A percentile compares a stretch with the other conserved stretches of the same genome.
These are phyloP conservation scores for Paecilomyces fulvus DNA, from an alignment of 2,329 filamentous ascomycete species.

Conservation along the genomic window DNA sequence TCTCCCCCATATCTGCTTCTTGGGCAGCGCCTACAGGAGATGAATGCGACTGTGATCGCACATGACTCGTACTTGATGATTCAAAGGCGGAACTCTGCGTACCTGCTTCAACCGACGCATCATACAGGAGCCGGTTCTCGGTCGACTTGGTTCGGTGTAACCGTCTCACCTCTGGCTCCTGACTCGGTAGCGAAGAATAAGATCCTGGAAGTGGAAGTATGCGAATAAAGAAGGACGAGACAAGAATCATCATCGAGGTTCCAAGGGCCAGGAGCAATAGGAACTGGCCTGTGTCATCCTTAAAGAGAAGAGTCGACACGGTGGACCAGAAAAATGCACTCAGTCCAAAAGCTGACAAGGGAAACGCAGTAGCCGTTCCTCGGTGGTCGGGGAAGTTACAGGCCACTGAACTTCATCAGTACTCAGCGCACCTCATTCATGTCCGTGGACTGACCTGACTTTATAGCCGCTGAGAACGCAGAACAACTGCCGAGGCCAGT, in stretches of 20 bases:
- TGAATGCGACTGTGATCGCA: constrained; percentile 21
- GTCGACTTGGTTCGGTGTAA: constrained; percentile 25
- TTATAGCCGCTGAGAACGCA: constrained; percentile 83
- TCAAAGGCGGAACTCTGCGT: constrained; percentile 25
- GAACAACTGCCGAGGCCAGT: constrained; percentile 83
- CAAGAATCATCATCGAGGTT: constrained; percentile 65
- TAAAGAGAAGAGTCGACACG: constrained; percentile 67
- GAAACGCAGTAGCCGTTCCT: constrained; percentile 89
- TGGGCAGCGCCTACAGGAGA: constrained; percentile 18
- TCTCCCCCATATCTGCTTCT: constrained; percentile 55
- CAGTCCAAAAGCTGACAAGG: constrained; percentile 82
- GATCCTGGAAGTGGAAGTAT: constrained; percentile 53
- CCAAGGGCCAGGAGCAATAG: constrained; percentile 71
- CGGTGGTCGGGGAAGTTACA: constrained; percentile 87
- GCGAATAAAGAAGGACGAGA: constrained; percentile 76
- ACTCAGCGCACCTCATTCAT: neutral
- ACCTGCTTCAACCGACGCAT: constrained; percentile 28
- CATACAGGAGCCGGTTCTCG: constrained; percentile 15
- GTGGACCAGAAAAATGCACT: constrained; percentile 95
- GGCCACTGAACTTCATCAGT: constrained; percentile 49
- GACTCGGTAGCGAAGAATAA: constrained; percentile 35
- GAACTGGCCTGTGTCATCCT: constrained; percentile 73
- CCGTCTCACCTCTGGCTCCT: constrained; percentile 25
- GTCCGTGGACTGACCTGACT: constrained; percentile 46
- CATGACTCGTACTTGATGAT: constrained; percentile 16